These are phyloP conservation scores for Orbilia brochopaga DNA, from an alignment of 2,329 filamentous ascomycete species.

Conservation along the genomic window DNA sequence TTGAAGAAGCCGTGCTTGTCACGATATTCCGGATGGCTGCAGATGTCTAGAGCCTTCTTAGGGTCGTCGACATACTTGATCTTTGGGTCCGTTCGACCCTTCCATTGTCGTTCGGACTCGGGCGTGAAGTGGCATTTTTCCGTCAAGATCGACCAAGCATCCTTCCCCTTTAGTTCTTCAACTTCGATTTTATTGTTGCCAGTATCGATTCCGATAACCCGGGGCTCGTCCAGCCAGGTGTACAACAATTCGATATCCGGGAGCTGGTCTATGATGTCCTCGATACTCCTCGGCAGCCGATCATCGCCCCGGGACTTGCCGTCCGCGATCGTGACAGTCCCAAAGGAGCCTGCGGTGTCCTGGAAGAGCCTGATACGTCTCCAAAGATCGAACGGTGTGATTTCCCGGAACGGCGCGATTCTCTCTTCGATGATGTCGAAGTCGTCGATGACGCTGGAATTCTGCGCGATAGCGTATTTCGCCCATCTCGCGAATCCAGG, in stretches of 20 bases:
- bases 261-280: constrained; percentile 37
- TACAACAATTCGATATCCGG: constrained; percentile 55
- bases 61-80: constrained; percentile 51
- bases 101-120: neutral
- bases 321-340: constrained; percentile 56
- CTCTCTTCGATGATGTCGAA: constrained; percentile 60
- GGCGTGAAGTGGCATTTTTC: constrained; percentile 59
- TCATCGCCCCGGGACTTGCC: constrained; percentile 52
- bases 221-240: constrained; percentile 51
- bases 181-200: constrained; percentile 56
- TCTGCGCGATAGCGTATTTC: constrained; percentile 58
- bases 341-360: constrained; percentile 24
- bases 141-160: constrained; percentile 58
- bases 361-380: constrained; percentile 27
- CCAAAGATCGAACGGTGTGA: constrained; percentile 29
- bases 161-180: constrained; percentile 56
- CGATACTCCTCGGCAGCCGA: constrained; percentile 25
- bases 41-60: constrained; percentile 58
- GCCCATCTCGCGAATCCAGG: constrained; percentile 62
- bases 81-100: neutral
- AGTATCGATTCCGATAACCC: constrained; percentile 59
- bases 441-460: constrained; percentile 63
- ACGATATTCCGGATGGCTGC: constrained; percentile 60
- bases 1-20: constrained; percentile 61
- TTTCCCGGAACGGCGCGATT: constrained; percentile 59